Conservation (phyloP, 768 basidiomycete species). For the Glaciozyma antarctica region DNA sequence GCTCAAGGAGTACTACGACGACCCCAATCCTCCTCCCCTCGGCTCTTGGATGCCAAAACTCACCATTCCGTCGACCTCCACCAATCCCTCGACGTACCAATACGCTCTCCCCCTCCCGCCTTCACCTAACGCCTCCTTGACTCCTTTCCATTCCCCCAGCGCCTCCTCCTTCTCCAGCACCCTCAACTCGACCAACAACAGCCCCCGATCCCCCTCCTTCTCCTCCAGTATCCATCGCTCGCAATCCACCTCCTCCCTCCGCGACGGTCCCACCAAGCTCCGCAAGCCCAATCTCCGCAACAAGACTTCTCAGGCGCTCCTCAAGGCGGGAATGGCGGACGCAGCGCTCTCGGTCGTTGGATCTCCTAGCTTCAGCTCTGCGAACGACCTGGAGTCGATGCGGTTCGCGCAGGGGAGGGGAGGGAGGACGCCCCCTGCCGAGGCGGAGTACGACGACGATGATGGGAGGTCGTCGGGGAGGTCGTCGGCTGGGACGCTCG, state of each 20-base stretch:
- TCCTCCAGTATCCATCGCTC: neutral
- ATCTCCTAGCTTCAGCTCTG: too few species aligned
- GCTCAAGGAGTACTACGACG: neutral
- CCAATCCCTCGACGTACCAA: neutral
- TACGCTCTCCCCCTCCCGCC: constrained; percentile 8
- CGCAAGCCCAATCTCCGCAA: constrained; percentile 11
- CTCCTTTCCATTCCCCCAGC: neutral
- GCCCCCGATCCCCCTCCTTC: neutral
- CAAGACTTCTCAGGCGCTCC: constrained; percentile 3
- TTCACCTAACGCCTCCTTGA: neutral
- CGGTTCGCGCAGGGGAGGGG: too few species aligned
- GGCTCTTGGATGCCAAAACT: neutral
- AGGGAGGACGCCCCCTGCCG: too few species aligned
- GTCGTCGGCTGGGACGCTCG: neutral
- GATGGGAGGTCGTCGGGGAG: too few species aligned
- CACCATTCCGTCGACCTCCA: neutral
- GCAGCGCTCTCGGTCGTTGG: too few species aligned
- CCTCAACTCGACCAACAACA: neutral
- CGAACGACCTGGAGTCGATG: too few species aligned
- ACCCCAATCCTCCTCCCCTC: neutral
- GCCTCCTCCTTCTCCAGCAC: neutral
- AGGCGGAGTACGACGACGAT: too few species aligned
- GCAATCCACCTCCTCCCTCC: neutral
- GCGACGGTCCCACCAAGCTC: constrained; percentile 5
- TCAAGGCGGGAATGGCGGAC: too few species aligned